These are phyloP conservation scores for Naegleria fowleri DNA, from an alignment of 208 protist species.

Conservation along the genomic window DNA sequence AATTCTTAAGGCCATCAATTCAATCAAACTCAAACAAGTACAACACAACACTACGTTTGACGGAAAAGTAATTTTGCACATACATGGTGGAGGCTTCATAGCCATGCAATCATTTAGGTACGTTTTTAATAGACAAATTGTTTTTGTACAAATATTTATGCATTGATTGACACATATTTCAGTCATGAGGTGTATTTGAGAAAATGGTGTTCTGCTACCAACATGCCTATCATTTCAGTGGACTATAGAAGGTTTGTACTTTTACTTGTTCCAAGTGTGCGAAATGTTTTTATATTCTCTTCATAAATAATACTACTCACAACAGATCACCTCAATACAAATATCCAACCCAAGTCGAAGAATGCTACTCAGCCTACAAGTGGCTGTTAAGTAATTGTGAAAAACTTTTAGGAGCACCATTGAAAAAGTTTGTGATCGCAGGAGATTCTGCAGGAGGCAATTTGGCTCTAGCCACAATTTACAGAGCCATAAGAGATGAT, in stretches of 20 bases:
- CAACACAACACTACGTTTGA: background rate
- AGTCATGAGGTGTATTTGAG: conserved; percentile 30
- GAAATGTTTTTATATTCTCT: no score
- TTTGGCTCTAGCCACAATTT: background rate
- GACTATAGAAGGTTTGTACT: conserved; percentile 26
- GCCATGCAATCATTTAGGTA: conserved; percentile 30
- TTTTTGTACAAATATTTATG: no score
- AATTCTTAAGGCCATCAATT: background rate
- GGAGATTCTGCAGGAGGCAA: conserved; percentile 41
- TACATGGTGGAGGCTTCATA: conserved; percentile 38
- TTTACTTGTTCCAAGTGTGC: no score
- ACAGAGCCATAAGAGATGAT: conserved; percentile 19
- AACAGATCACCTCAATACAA: conserved; percentile 23
- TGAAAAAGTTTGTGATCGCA: conserved; percentile 25
- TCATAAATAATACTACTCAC: no score
- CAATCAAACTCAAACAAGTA: background rate
- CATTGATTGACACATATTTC: background rate
- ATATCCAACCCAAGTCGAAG: conserved; percentile 32
- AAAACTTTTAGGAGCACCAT: background rate
- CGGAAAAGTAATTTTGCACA: conserved; percentile 31
- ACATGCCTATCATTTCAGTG: conserved; percentile 27
- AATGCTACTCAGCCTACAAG: conserved; percentile 35
- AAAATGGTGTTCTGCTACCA: conserved; percentile 19
- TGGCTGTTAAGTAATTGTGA: conserved; percentile 30
- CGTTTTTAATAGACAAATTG: no score